Evolutionary conservation across 148 eudicot genomes (phyloP).

Genomic region (Vaccinium macrocarpon): DNA sequence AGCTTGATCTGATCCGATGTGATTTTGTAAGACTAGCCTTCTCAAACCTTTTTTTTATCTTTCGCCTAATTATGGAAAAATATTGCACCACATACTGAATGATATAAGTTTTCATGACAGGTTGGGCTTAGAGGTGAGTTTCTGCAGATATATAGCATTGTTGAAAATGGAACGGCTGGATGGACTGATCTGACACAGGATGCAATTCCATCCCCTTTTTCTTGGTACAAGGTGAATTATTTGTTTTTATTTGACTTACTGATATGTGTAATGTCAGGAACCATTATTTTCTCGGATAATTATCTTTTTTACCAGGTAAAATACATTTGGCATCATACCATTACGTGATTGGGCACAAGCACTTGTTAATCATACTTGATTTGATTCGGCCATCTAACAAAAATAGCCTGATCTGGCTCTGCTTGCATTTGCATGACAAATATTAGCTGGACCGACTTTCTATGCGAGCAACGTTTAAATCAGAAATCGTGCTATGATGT

Average conservation of each 20-base stretch:
- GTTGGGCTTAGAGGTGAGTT: conserved; percentile 91
- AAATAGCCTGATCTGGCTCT: background rate
- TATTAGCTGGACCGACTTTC: background rate
- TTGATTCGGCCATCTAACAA: background rate
- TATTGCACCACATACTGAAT: background rate
- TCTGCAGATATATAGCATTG: conserved; percentile 46
- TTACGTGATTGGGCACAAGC: background rate
- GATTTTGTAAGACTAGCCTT: background rate
- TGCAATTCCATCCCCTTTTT: conserved; percentile 45
- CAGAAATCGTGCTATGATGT: background rate
- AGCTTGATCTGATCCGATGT: background rate
- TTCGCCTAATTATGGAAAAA: background rate
- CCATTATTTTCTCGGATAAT: background rate
- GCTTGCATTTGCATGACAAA: background rate
- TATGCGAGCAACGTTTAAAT: background rate
- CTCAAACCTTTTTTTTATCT: background rate
- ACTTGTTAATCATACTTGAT: background rate
- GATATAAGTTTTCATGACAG: conserved; percentile 30
- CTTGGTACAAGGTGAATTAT: conserved; percentile 84
- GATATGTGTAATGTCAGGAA: background rate
- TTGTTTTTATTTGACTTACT: background rate
- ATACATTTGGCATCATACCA: background rate
- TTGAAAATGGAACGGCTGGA: conserved; percentile 39
- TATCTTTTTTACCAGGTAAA: background rate
- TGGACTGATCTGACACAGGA: conserved; percentile 63